A percentile compares a stretch with the other conserved stretches of the same genome.
phyloP scores from a whole-genome alignment of 2,329 filamentous ascomycete species.

The Fusarium guadeloupense region DNA sequence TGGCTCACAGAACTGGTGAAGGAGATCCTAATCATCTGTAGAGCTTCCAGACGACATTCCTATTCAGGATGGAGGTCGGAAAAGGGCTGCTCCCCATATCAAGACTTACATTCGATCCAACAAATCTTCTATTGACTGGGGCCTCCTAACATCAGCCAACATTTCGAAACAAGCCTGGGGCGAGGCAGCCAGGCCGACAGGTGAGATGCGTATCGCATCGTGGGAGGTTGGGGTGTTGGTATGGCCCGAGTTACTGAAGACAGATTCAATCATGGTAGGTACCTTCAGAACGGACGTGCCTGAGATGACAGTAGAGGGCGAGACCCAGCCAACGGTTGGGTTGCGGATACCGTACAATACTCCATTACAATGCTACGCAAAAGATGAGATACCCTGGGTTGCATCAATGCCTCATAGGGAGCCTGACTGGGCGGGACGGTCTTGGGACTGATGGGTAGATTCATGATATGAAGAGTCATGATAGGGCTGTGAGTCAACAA shows the following conservation, averaged over 20 bases:
- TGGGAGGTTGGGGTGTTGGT: slow-evolving; percentile 87
- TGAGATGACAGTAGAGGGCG: slow-evolving; percentile 35
- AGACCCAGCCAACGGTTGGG: slow-evolving; percentile 62
- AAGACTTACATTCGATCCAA: slow-evolving; percentile 84
- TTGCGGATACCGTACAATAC: slow-evolving; percentile 85
- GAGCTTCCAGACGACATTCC: slow-evolving; percentile 38
- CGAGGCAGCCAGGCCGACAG: slow-evolving; percentile 63
- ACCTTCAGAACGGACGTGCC: slow-evolving; percentile 72
- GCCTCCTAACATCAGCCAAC: slow-evolving; percentile 89
- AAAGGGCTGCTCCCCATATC: slow-evolving; percentile 82
- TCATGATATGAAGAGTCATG: slow-evolving; percentile 17
- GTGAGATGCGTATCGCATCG: slow-evolving; percentile 76
- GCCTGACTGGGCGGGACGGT: slow-evolving; percentile 67
- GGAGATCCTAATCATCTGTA: slow-evolving; percentile 21
- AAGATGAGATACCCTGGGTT: slow-evolving; percentile 79
- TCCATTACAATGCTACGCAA: slow-evolving; percentile 73
- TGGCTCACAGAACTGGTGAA: background rate
- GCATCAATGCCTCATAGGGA: slow-evolving; percentile 67
- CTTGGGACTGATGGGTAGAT: slow-evolving; percentile 46
- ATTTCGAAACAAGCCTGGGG: slow-evolving; percentile 92
- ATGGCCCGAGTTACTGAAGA: slow-evolving; percentile 72
- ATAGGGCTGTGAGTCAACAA: slow-evolving; percentile 2
- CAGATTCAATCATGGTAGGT: slow-evolving; percentile 69
- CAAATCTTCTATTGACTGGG: slow-evolving; percentile 76
- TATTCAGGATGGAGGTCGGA: slow-evolving; percentile 64